Evolutionary conservation across 2,329 filamentous ascomycete genomes (phyloP).

Genomic region (Pseudocercospora fuligena): DNA sequence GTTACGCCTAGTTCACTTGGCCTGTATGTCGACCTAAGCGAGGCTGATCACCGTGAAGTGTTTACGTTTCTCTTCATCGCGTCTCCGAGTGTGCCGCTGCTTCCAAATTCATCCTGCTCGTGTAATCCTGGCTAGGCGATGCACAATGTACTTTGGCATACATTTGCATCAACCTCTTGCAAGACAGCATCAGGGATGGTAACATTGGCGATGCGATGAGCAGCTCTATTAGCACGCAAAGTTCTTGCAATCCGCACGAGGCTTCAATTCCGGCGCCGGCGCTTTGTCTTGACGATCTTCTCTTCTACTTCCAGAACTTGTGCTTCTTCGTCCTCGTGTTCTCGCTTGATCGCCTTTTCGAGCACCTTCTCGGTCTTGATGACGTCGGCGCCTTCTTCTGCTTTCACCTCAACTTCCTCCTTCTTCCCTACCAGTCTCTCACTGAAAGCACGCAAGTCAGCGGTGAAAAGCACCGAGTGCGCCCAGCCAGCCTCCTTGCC

Average conservation of each 20-base stretch:
- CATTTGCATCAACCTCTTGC: not conserved
- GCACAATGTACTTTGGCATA: not conserved
- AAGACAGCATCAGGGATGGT: not conserved
- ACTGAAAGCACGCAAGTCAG: slow-evolving; percentile 84
- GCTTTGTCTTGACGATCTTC: slow-evolving; percentile 44
- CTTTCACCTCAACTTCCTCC: slow-evolving; percentile 47
- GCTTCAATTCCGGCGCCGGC: slow-evolving; percentile 38
- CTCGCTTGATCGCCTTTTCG: slow-evolving; percentile 47
- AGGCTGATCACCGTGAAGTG: not conserved
- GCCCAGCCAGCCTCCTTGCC: slow-evolving; percentile 96
- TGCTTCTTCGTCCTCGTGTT: slow-evolving; percentile 47
- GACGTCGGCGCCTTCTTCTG: slow-evolving; percentile 38
- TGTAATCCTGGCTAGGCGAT: not conserved
- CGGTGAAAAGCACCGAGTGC: slow-evolving; percentile 94
- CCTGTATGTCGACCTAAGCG: not conserved
- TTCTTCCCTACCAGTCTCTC: slow-evolving; percentile 61
- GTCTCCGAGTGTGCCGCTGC: not conserved
- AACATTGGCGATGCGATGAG: not conserved
- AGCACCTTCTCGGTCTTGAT: slow-evolving; percentile 41
- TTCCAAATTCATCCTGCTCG: not conserved
- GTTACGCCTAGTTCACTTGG: not conserved
- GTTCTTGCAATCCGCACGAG: not conserved
- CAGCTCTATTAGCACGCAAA: not conserved
- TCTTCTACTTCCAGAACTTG: slow-evolving; percentile 47
- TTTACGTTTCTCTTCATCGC: not conserved